These are phyloP conservation scores for Thymus quinquecostatus DNA, from an alignment of 257 asterid genomes.

Conservation along the genomic window DNA sequence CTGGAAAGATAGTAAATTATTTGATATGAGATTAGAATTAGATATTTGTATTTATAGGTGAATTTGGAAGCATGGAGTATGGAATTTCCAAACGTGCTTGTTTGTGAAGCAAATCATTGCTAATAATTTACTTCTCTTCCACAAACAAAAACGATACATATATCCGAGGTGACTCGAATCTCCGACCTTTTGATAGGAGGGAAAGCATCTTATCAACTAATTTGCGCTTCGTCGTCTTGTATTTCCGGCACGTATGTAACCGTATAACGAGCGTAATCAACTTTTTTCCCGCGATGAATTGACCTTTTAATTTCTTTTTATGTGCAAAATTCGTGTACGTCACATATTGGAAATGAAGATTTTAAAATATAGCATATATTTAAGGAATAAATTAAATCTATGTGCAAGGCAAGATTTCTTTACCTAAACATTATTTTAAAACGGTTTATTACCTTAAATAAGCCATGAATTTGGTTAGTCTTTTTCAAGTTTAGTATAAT, in stretches of 20 bases:
- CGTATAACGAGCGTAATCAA: too few species aligned
- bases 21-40: not conserved
- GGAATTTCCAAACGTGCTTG: not conserved
- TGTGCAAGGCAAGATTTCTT: constrained; percentile 24
- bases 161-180: too few species aligned
- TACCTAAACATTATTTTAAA: too few species aligned
- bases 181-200: too few species aligned
- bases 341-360: not conserved
- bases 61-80: too few species aligned
- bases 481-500: not conserved
- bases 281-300: not conserved
- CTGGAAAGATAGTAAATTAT: not conserved
- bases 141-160: too few species aligned
- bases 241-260: too few species aligned
- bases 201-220: too few species aligned
- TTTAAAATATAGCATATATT: not conserved
- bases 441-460: not conserved
- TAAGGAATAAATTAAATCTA: not conserved
- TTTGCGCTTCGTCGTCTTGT: too few species aligned
- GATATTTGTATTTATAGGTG: constrained; percentile 13
- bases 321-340: not conserved
- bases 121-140: too few species aligned
- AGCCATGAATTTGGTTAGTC: not conserved
- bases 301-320: not conserved
- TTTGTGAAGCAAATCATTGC: not conserved